Base-by-base conservation (phyloP, 495 filamentous ascomycete genomes). In the Podospora pseudocomata region DNA sequence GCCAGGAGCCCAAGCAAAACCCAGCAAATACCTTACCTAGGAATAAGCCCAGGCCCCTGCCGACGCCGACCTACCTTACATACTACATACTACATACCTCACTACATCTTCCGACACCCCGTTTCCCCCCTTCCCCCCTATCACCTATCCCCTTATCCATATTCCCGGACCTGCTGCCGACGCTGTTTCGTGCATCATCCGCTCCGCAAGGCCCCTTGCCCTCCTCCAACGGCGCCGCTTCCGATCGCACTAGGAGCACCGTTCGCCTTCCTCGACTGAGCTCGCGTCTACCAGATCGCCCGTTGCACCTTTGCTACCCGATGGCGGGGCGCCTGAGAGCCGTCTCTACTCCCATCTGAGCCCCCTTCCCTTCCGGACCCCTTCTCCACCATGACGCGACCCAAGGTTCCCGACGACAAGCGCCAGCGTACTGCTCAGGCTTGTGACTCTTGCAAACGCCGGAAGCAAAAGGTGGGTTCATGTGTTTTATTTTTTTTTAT, bases 401-500 rank as follows among this genome's bases (percentile, higher is more conserved):
- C 86, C 53, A 87, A 85, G 75, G 86, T 89, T 65, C 84, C 86
- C 67, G 85, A 86, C 68, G 86, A 88, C 71, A 87, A 88, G 76
- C 83, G 87, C 70, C 86, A 88, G 74, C 82, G 87, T 64, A 88
- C 85, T 68, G 87, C 86, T 54, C 85, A 86, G 66, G 90, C 90
- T 53, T 93, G 90, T 77, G 88, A 92, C 71, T 89, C 86, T 72
- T 93, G 90, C 81, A 93, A 92, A 80, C 82, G 88, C 65, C 85
- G 90, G 71, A 92, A 92, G 78, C 90, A 92, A 79, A 92, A 92
- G 82, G 87, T 87, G 69, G 79, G 85, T 79, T 49, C 39, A 49
- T 49, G 15, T 62, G 59, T 53, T 70, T n/a, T 32, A 5, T 63
- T 59, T 57, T 64, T 34, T 59, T 63, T 23, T 23, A 23, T 1